phyloP scores from a whole-genome alignment of 208 protist species.

The Acanthamoeba sp. region DNA sequence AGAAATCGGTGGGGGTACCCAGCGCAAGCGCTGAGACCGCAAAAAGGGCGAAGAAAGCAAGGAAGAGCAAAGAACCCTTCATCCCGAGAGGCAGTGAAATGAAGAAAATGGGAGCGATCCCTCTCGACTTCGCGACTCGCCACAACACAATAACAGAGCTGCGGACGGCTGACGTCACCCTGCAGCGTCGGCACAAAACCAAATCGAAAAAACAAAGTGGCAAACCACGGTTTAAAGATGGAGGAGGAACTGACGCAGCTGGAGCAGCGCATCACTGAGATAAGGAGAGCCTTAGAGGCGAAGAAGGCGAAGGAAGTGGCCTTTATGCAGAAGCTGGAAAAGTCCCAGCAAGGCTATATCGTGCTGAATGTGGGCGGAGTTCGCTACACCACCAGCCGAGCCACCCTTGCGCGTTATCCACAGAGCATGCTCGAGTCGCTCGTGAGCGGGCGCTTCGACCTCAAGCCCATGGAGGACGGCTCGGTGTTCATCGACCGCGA shows the following conservation, averaged over 20 bases:
- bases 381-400: not conserved
- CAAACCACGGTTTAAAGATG: not conserved
- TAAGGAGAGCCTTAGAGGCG: not conserved
- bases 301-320: not conserved
- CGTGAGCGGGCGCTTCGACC: not conserved
- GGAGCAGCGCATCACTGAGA: not conserved
- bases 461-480: slow-evolving; percentile 20
- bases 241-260: not conserved
- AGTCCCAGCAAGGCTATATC: not conserved
- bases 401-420: not conserved
- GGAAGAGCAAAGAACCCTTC: not conserved
- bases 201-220: not conserved
- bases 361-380: not conserved
- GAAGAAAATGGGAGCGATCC: too few relatives aligned
- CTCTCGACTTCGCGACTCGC: too few relatives aligned
- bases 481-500: slow-evolving; percentile 66
- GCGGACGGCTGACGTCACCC: too few relatives aligned
- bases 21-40: not conserved
- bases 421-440: slow-evolving; percentile 40
- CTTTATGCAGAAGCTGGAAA: not conserved
- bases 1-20: slow-evolving; percentile 1
- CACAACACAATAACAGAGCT: too few relatives aligned
- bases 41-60: not conserved
- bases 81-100: not conserved
- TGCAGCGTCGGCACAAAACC: not conserved